A percentile compares a stretch with the other conserved stretches of the same genome.
phyloP scores from a whole-genome alignment of 2,329 filamentous ascomycete genomes.

The Colletotrichum liaoningense region DNA sequence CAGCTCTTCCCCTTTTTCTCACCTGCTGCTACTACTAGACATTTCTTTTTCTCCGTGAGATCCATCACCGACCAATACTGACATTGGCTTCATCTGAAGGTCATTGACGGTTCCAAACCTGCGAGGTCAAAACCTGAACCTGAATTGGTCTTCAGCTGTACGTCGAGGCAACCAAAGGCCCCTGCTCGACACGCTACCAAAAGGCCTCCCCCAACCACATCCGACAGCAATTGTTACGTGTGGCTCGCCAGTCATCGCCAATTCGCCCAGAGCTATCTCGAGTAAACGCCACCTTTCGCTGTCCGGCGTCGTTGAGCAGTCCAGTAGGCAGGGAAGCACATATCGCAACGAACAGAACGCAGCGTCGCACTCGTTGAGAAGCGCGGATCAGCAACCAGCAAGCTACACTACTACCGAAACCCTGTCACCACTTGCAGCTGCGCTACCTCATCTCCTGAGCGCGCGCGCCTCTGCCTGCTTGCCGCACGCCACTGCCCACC shows the following conservation, averaged over 20 bases:
- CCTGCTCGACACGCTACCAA: constrained; percentile 8
- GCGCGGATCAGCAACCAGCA: constrained; percentile 11
- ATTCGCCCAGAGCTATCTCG: neutral
- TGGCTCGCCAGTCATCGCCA: neutral
- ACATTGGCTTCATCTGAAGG: neutral
- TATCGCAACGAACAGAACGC: neutral
- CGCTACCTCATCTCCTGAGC: constrained; percentile 14
- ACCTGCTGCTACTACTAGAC: neutral
- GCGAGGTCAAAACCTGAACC: neutral
- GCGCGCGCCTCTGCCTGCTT: constrained; percentile 22
- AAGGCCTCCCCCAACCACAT: constrained; percentile 7
- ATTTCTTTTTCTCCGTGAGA: neutral
- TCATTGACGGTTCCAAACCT: neutral
- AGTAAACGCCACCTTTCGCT: neutral
- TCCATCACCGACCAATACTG: neutral
- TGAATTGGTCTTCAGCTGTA: neutral
- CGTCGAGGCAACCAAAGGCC: constrained; percentile 8
- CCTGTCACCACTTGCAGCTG: constrained; percentile 22
- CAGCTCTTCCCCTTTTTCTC: neutral
- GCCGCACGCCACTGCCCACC: constrained; percentile 2
- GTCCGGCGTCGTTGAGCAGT: neutral
- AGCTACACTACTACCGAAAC: constrained; percentile 1
- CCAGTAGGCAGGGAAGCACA: neutral
- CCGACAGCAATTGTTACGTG: constrained; percentile 22
- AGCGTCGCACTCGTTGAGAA: neutral